Evolutionary conservation across 2,329 filamentous ascomycete genomes (phyloP).

Genomic region (Cryphonectria radicalis): DNA sequence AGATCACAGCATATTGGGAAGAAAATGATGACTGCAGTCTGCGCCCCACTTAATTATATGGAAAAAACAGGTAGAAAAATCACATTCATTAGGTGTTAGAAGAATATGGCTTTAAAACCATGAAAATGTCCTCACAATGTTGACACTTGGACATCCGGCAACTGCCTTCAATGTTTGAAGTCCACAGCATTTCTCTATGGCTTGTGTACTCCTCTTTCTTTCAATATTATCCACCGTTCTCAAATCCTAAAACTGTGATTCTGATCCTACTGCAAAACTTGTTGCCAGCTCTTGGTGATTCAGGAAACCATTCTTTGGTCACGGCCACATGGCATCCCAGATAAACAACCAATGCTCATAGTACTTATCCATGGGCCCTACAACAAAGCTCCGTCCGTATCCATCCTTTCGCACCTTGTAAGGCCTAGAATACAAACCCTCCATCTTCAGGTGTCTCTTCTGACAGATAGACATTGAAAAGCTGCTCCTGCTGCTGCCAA

Average conservation of each 20-base stretch:
- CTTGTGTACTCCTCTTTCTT: not conserved
- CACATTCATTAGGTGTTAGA: not conserved
- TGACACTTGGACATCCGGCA: not conserved
- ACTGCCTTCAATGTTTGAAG: not conserved
- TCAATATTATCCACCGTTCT: not conserved
- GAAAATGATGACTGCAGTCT: not conserved
- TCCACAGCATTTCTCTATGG: too few species aligned
- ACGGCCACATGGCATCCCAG: constrained; percentile 51
- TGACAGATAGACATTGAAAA: constrained; percentile 52
- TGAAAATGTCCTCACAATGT: too few species aligned
- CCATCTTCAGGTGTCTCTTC: constrained; percentile 48
- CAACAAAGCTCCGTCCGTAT: constrained; percentile 47
- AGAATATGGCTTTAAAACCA: not conserved
- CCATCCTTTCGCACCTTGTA: constrained; percentile 48
- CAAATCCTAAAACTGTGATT: too few species aligned
- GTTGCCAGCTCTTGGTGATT: too few species aligned
- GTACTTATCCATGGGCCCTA: constrained; percentile 50
- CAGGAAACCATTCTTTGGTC: constrained; percentile 7
- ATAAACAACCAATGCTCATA: constrained; percentile 55
- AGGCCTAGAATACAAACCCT: constrained; percentile 46
- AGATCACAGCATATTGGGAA: not conserved
- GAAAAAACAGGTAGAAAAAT: not conserved
- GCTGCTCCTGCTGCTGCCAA: constrained; percentile 51
- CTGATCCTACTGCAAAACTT: too few species aligned
- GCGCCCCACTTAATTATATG: not conserved